phyloP scores from a whole-genome alignment of 2,329 filamentous ascomycete species.

The Exophiala xenobiotica region DNA sequence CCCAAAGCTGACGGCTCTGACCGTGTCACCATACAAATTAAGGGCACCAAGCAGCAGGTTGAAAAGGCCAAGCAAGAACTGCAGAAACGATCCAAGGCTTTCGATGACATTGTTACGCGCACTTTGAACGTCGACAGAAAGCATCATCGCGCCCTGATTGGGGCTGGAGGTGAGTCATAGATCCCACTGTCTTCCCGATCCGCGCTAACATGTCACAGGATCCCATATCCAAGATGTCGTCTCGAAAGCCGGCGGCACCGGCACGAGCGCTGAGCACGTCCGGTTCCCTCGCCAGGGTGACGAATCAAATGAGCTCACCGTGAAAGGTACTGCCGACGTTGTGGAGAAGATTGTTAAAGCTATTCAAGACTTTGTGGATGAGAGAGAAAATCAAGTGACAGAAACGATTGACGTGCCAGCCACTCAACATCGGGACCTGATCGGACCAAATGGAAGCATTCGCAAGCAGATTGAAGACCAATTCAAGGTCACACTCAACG shows the following conservation, averaged over 20 bases:
- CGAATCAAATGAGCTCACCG: conserved; percentile 76
- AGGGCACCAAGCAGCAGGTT: conserved; percentile 88
- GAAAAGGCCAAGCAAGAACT: conserved; percentile 88
- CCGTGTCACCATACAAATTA: conserved; percentile 82
- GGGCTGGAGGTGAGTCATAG: conserved; percentile 69
- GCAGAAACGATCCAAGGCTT: conserved; percentile 79
- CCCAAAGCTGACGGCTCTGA: conserved; percentile 72
- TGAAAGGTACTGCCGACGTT: conserved; percentile 79
- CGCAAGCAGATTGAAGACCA: conserved; percentile 81
- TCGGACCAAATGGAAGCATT: conserved; percentile 85
- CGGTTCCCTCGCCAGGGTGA: conserved; percentile 90
- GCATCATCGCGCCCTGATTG: conserved; percentile 87
- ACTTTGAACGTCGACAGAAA: conserved; percentile 91
- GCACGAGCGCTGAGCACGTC: conserved; percentile 84
- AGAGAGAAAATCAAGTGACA: conserved; percentile 79
- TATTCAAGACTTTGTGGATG: conserved; percentile 77
- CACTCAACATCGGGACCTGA: conserved; percentile 86
- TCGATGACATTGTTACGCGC: conserved; percentile 84
- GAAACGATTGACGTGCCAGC: conserved; percentile 78
- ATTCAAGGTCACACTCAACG: conserved; percentile 83
- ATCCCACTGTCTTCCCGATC: conserved; percentile 12
- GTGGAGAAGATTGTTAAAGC: conserved; percentile 85
- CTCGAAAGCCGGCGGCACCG: conserved; percentile 80
- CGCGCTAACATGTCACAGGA: conserved; percentile 58
- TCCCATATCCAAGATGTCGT: conserved; percentile 85